phyloP scores from a whole-genome alignment of 2,329 filamentous ascomycete genomes.

The Geosmithia flava region DNA sequence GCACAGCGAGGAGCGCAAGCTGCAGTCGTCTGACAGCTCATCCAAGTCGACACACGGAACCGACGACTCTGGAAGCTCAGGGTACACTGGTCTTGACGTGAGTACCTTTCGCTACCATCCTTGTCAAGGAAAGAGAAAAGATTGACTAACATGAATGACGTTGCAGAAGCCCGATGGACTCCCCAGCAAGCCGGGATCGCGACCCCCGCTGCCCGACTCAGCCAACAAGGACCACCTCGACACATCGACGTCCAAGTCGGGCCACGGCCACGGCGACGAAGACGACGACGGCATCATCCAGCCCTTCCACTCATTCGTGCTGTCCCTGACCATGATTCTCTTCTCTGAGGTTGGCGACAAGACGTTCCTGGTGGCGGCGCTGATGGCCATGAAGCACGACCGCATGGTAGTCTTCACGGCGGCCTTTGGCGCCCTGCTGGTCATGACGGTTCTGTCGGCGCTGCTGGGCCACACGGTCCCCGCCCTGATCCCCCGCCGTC shows the following conservation, averaged over 20 bases:
- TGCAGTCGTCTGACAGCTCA: slow-evolving; percentile 27
- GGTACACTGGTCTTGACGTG: slow-evolving; percentile 23
- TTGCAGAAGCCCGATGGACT: slow-evolving; percentile 68
- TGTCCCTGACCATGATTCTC: slow-evolving; percentile 94
- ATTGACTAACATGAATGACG: slow-evolving; percentile 1
- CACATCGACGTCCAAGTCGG: slow-evolving; percentile 13
- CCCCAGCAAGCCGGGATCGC: slow-evolving; percentile 65
- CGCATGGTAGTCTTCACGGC: slow-evolving; percentile 88
- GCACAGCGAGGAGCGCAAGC: slow-evolving; percentile 66
- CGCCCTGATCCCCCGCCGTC: slow-evolving; percentile 74
- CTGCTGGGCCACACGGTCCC: slow-evolving; percentile 88
- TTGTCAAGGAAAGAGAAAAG: not conserved
- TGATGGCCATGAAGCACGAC: slow-evolving; percentile 99
- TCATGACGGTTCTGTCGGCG: slow-evolving; percentile 93
- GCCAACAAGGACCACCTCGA: slow-evolving; percentile 53
- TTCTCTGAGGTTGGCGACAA: slow-evolving; percentile 97
- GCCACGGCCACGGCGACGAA: slow-evolving; percentile 15
- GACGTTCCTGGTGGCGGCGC: slow-evolving; percentile 89
- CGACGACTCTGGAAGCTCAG: slow-evolving; percentile 21
- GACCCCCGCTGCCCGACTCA: slow-evolving; percentile 54
- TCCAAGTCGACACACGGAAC: slow-evolving; percentile 26
- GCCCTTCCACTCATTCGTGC: slow-evolving; percentile 75
- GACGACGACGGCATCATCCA: slow-evolving; percentile 58
- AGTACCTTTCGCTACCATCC: slow-evolving; percentile 1
- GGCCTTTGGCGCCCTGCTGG: slow-evolving; percentile 79